Percentiles rank a stretch among this genome's conserved stretches.
Conservation (phyloP, 2,329 filamentous ascomycete genomes). For the Alternaria triticimaculans region DNA sequence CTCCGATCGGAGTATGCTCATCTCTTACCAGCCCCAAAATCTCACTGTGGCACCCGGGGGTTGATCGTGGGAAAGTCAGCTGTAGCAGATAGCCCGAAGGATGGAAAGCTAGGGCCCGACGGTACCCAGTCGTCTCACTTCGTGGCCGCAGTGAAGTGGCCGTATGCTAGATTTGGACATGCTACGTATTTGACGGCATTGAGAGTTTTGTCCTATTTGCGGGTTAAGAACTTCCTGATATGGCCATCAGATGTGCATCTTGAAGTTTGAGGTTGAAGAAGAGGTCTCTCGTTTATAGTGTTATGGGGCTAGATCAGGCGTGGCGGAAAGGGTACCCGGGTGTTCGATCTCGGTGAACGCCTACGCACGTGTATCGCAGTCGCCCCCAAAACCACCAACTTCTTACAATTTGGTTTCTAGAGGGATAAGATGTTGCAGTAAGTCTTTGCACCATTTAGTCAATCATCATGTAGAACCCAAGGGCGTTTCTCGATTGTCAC, state of each 20-base stretch:
- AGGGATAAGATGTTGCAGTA: not conserved
- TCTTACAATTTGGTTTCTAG: not conserved
- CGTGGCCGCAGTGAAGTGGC: not conserved
- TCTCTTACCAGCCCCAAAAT: not conserved
- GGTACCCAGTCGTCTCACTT: not conserved
- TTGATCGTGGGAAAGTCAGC: not conserved
- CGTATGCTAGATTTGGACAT: not conserved
- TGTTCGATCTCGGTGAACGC: not conserved
- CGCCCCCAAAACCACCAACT: not conserved
- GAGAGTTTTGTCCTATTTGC: not conserved
- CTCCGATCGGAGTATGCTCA: conserved; percentile 1
- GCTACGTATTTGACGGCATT: not conserved
- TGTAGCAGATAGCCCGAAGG: not conserved
- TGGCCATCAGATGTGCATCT: not conserved
- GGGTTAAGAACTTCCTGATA: not conserved
- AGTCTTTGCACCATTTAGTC: not conserved
- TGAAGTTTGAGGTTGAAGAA: not conserved
- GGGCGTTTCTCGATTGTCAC: not conserved
- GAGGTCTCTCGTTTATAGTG: not conserved
- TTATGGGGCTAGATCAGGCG: not conserved
- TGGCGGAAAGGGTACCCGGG: not conserved
- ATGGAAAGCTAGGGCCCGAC: not conserved
- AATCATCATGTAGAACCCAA: not conserved
- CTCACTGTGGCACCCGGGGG: not conserved
- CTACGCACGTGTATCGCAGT: not conserved